Evolutionary conservation across 345 rosid genomes (phyloP).

Genomic region (Corchorus olitorius): DNA sequence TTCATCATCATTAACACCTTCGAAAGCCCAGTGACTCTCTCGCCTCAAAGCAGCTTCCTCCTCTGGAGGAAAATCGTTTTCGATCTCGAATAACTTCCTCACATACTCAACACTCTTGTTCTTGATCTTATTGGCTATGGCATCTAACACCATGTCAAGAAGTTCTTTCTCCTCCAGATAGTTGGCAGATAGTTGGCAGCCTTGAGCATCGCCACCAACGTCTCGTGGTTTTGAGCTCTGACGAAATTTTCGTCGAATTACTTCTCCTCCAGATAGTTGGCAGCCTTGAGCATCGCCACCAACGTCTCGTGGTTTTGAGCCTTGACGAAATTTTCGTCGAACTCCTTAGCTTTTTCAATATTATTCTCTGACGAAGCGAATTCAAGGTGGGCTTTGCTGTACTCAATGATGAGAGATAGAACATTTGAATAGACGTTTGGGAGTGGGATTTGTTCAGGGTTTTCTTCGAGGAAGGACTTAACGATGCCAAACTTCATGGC

Average conservation of each 20-base stretch:
- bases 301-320: too few species aligned
- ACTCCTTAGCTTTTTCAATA: not conserved
- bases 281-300: too few species aligned
- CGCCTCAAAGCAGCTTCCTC: conserved; percentile 32
- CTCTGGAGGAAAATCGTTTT: conserved; percentile 37
- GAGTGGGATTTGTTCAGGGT: not conserved
- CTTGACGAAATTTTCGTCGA: conserved; percentile 2
- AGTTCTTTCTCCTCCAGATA: conserved; percentile 31
- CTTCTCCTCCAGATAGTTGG: conserved; percentile 33
- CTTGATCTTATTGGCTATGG: conserved; percentile 32
- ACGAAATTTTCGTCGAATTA: not conserved
- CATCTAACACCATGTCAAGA: conserved; percentile 28
- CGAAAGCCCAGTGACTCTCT: conserved; percentile 37
- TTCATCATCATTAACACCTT: conserved; percentile 14
- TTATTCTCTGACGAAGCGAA: conserved; percentile 1
- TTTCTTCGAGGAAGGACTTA: conserved; percentile 6
- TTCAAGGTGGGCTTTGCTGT: conserved; percentile 20
- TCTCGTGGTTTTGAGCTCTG: conserved; percentile 13
- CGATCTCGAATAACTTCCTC: conserved; percentile 35
- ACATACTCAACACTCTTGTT: conserved; percentile 40
- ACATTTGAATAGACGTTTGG: not conserved
- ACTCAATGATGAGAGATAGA: conserved; percentile 19
- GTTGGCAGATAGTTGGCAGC: conserved; percentile 37
- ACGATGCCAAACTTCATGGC: conserved; percentile 19
- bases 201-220: conserved; percentile 32